These are phyloP conservation scores for Penicillium nucicola DNA, from an alignment of 495 filamentous ascomycete genomes.

Conservation along the genomic window DNA sequence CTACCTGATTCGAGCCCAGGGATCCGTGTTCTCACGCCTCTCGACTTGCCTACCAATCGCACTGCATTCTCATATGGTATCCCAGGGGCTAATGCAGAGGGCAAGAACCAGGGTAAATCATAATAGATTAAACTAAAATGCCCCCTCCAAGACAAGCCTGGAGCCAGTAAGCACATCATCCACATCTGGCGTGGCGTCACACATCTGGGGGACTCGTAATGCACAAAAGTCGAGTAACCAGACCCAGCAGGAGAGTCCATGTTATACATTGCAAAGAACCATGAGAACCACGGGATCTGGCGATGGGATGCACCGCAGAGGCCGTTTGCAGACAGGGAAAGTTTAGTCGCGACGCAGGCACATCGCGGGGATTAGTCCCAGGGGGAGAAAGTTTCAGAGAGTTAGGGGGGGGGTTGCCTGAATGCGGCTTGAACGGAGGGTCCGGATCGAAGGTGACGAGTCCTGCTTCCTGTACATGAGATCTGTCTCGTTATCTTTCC, in stretches of 20 bases:
- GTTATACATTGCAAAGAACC: too few species aligned
- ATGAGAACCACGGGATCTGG: background rate
- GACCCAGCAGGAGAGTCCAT: background rate
- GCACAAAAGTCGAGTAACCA: background rate
- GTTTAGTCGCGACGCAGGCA: slow-evolving; percentile 5
- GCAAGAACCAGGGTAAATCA: too few species aligned
- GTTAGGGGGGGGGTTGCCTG: background rate
- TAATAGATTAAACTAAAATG: too few species aligned
- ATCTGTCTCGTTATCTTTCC: slow-evolving; percentile 1
- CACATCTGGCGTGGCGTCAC: slow-evolving; percentile 3
- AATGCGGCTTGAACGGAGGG: slow-evolving; percentile 6
- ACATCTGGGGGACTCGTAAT: background rate
- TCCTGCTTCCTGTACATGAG: background rate
- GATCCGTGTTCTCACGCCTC: background rate
- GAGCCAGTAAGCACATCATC: slow-evolving; percentile 5
- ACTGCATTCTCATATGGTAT: background rate
- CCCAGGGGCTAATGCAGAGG: background rate
- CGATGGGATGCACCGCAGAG: background rate
- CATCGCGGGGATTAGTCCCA: slow-evolving; percentile 4
- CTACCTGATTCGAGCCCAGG: background rate
- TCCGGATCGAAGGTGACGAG: slow-evolving; percentile 4
- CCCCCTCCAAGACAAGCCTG: background rate
- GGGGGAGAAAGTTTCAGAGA: slow-evolving; percentile 3
- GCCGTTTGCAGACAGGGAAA: slow-evolving; percentile 2
- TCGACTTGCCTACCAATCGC: background rate